Evolutionary conservation across 2,329 filamentous ascomycete species (phyloP).

Genomic region (Cytospora schulzeri): DNA sequence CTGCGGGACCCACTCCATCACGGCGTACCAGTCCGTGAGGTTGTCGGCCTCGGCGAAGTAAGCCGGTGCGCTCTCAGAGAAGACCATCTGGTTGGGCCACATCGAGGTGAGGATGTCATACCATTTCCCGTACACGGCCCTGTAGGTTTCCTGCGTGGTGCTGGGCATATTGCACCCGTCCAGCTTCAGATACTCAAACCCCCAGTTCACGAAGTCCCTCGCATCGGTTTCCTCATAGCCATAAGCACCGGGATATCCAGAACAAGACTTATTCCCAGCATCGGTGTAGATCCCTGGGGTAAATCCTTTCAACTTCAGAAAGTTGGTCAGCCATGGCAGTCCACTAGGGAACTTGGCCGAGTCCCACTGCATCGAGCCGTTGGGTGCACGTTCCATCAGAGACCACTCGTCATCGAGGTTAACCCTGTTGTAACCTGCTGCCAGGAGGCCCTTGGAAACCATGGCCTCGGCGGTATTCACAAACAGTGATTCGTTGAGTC

Average conservation of each 20-base stretch:
- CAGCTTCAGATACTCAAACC: conserved; percentile 43
- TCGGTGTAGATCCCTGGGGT: conserved; percentile 50
- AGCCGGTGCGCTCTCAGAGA: conserved; percentile 49
- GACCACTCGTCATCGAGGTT: conserved; percentile 53
- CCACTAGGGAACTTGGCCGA: conserved; percentile 45
- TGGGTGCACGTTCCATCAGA: conserved; percentile 36
- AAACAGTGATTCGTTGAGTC: conserved; percentile 51
- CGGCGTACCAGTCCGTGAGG: conserved; percentile 46
- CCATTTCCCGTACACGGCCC: conserved; percentile 45
- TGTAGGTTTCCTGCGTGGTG: conserved; percentile 30
- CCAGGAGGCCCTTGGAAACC: conserved; percentile 43
- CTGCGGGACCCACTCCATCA: conserved; percentile 47
- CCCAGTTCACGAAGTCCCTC: conserved; percentile 41
- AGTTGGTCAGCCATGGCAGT: conserved; percentile 44
- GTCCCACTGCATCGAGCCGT: conserved; percentile 46
- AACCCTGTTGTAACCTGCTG: conserved; percentile 38
- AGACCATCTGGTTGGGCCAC: conserved; percentile 41
- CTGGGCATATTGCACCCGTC: conserved; percentile 44
- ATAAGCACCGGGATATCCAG: conserved; percentile 45
- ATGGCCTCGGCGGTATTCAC: conserved; percentile 50
- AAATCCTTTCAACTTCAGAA: conserved; percentile 43
- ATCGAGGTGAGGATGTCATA: conserved; percentile 42
- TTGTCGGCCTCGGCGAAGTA: conserved; percentile 43
- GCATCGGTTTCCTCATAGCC: conserved; percentile 46
- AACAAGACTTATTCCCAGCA: conserved; percentile 47